Percentiles rank a stretch among this genome's conserved stretches.
Evolutionary conservation across 1,284 basidiomycete genomes (phyloP).

Genomic region (Polyporus tsugae): DNA sequence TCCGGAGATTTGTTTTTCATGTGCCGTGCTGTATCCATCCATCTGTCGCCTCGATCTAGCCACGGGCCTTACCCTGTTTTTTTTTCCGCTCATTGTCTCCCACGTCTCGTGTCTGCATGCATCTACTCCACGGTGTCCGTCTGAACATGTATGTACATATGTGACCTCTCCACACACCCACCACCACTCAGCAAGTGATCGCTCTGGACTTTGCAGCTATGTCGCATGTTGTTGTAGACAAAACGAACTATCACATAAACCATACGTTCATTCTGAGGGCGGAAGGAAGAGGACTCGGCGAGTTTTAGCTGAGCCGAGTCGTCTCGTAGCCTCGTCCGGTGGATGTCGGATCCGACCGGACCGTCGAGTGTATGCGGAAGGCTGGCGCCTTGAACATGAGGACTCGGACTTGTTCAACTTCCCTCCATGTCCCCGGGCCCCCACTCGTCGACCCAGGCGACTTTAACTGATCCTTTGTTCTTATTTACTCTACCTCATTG

Average conservation of each 20-base stretch:
- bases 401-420: no score
- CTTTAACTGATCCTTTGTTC: no score
- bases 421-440: no score
- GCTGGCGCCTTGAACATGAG: no score
- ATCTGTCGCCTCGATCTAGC: conserved; percentile 10
- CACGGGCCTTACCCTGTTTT: not conserved
- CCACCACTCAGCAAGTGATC: conserved; percentile 3
- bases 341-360: not conserved
- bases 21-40: conserved; percentile 26
- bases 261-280: no score
- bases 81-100: not conserved
- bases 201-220: conserved; percentile 6
- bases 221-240: conserved; percentile 1
- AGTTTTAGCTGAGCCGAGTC: not conserved
- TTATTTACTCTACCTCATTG: no score
- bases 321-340: not conserved
- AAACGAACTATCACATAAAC: not conserved
- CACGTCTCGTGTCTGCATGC: not conserved
- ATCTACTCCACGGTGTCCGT: not conserved
- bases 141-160: not conserved
- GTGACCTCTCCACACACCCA: not conserved
- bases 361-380: not conserved
- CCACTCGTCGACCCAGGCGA: no score
- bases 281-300: not conserved
- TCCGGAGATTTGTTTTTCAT: conserved; percentile 16